These are phyloP conservation scores for Stentor coeruleus DNA, from an alignment of 73 alveolate species.

Conservation along the genomic window DNA sequence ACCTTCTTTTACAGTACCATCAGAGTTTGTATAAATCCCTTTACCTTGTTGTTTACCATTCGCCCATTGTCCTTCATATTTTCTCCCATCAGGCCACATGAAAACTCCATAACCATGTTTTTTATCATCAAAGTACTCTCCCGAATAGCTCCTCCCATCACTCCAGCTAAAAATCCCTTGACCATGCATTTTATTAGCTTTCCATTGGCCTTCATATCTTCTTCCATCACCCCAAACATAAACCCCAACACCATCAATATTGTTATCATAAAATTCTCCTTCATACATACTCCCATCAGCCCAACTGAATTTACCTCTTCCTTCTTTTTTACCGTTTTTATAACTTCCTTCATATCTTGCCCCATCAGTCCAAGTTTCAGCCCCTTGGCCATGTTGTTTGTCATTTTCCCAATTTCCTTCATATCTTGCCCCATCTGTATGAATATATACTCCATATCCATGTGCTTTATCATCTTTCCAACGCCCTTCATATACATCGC, in stretches of 20 bases:
- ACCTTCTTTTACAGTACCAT: too few species aligned
- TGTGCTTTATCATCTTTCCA: slow-evolving; percentile 9
- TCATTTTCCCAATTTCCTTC: background rate
- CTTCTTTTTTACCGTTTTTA: background rate
- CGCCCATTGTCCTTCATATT: background rate
- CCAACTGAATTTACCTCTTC: background rate
- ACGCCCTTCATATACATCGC: slow-evolving; percentile 5
- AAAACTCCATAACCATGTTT: slow-evolving; percentile 1
- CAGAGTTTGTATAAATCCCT: background rate
- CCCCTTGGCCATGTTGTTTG: background rate
- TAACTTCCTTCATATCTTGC: background rate
- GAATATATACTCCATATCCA: background rate
- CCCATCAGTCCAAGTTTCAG: slow-evolving; percentile 20
- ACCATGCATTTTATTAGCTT: background rate
- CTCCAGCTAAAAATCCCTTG: background rate
- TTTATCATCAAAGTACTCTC: background rate
- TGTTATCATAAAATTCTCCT: slow-evolving; percentile 4
- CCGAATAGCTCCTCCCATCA: background rate
- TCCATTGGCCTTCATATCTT: background rate
- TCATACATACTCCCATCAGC: background rate
- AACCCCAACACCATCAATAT: background rate
- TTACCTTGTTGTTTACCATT: background rate
- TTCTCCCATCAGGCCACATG: slow-evolving; percentile 11
- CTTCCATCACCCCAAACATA: background rate
- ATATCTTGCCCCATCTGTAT: background rate